These are phyloP conservation scores for Aspergillus diversus DNA, from an alignment of 495 filamentous ascomycete genomes.

Conservation along the genomic window DNA sequence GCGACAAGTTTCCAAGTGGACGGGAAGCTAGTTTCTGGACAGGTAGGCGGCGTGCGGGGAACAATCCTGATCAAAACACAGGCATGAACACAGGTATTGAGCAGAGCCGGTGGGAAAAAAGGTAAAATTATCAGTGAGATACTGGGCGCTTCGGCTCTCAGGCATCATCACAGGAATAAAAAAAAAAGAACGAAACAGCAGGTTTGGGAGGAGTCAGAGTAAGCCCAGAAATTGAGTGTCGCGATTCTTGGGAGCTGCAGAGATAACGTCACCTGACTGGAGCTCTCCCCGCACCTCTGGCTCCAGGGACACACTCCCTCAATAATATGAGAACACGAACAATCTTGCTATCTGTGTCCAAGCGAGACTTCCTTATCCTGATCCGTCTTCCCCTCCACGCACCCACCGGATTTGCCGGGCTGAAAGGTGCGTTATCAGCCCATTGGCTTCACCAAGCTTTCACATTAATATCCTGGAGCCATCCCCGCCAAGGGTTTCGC, in stretches of 20 bases:
- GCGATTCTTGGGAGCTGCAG: constrained; percentile 5
- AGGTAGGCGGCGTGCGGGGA: background rate
- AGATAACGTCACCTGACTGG: constrained; percentile 20
- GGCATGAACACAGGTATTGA: background rate
- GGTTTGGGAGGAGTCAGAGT: background rate
- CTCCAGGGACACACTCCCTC: background rate
- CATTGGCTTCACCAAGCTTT: background rate
- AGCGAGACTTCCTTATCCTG: background rate
- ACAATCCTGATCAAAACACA: background rate
- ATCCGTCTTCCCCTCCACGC: background rate
- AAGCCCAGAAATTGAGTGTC: background rate
- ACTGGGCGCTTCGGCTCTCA: background rate
- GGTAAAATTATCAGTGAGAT: background rate
- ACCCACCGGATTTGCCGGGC: background rate
- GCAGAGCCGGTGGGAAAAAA: background rate
- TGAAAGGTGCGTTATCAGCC: background rate
- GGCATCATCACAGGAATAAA: background rate
- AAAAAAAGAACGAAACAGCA: background rate
- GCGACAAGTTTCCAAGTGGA: background rate
- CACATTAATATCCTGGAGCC: background rate
- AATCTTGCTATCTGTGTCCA: background rate
- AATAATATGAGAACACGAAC: background rate
- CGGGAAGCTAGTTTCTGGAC: background rate
- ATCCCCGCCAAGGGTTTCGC: background rate
- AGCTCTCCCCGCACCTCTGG: constrained; percentile 21